Percentiles rank a stretch among this genome's conserved stretches.
phyloP scores from a whole-genome alignment of 768 basidiomycete species.

The Leccinum obscurum region DNA sequence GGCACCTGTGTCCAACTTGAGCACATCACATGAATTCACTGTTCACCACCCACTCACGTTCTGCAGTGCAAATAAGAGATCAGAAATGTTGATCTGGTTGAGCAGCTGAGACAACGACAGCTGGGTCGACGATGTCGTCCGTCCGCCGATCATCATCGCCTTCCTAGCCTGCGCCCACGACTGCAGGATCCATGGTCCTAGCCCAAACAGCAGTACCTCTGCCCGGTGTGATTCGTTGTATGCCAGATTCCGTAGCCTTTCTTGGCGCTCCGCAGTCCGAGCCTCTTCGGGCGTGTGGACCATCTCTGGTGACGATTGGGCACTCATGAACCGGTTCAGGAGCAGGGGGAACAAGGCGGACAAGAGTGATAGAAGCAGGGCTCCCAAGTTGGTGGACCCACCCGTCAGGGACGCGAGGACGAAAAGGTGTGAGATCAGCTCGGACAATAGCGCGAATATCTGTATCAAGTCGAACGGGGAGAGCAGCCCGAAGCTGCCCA shows the following conservation, averaged over 20 bases:
- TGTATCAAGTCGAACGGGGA: conserved; percentile 81
- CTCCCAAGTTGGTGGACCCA: conserved; percentile 50
- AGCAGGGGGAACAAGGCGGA: conserved; percentile 63
- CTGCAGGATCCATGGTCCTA: conserved; percentile 81
- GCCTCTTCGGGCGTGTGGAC: conserved; percentile 56
- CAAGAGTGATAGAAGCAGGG: conserved; percentile 59
- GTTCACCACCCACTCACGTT: conserved; percentile 50
- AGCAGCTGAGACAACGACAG: conserved; percentile 47
- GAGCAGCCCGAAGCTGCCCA: conserved; percentile 72
- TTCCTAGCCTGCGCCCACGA: conserved; percentile 71
- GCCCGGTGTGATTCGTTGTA: conserved; percentile 76
- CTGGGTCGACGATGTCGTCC: conserved; percentile 36
- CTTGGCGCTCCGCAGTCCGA: conserved; percentile 66
- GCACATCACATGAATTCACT: background rate
- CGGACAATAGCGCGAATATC: conserved; percentile 67
- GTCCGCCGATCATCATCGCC: conserved; percentile 58
- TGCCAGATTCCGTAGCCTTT: conserved; percentile 72
- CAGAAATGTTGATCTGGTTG: conserved; percentile 60
- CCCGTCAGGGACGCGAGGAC: conserved; percentile 66
- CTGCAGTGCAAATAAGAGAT: conserved; percentile 63
- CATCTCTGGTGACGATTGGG: conserved; percentile 43
- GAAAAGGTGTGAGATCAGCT: conserved; percentile 70
- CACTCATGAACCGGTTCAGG: conserved; percentile 49
- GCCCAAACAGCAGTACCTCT: conserved; percentile 79
- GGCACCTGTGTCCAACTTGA: conserved; percentile 53